Evolutionary conservation across 306 rosid species (phyloP).

Genomic region (Begonia peltatifolia): DNA sequence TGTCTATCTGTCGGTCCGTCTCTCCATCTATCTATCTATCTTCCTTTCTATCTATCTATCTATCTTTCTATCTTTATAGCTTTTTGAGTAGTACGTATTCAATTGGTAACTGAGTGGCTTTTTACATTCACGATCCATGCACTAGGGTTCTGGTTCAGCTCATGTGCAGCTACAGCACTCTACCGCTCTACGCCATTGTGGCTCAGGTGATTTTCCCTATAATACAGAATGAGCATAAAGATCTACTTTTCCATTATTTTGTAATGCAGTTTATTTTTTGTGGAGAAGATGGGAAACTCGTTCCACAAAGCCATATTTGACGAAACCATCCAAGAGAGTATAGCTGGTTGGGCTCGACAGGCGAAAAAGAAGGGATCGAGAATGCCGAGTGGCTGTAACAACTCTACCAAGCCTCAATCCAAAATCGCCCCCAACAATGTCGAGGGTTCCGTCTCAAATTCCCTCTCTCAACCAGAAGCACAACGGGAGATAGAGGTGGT

Average conservation of each 20-base stretch:
- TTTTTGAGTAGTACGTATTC: too few species aligned
- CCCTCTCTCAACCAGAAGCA: too few species aligned
- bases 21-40: too few species aligned
- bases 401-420: too few species aligned
- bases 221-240: background rate
- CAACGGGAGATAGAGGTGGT: too few species aligned
- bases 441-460: too few species aligned
- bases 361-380: conserved; percentile 7
- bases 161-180: conserved; percentile 24
- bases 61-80: background rate
- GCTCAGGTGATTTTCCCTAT: conserved; percentile 12
- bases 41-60: background rate
- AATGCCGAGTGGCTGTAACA: too few species aligned
- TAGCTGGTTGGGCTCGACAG: conserved; percentile 16
- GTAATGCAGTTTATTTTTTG: background rate
- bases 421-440: too few species aligned
- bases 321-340: conserved; percentile 15
- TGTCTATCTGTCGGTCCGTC: too few species aligned
- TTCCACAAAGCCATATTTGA: conserved; percentile 19
- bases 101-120: background rate
- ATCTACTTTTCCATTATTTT: background rate
- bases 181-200: conserved; percentile 23
- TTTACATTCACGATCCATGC: background rate
- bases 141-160: conserved; percentile 19
- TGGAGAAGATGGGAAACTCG: conserved; percentile 23